Evolutionary conservation across 1,284 basidiomycete species (phyloP), one percentile per base, ranked within the genome.

Genomic region (Moesziomyces parantarcticus): DNA sequence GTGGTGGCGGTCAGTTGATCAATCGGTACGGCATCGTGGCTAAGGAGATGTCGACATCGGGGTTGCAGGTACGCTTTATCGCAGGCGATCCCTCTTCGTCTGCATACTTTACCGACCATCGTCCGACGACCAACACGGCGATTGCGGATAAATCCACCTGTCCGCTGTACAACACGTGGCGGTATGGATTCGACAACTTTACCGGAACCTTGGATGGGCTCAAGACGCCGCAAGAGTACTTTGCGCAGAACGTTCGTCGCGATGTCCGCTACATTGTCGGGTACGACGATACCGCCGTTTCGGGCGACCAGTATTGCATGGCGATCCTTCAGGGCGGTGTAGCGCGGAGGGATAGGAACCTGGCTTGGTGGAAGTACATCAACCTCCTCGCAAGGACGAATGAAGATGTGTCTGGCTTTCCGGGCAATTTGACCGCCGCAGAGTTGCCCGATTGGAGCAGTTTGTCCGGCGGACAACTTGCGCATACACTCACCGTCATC

Each of bases 361-460:
- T 83, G 29, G 66, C 63, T 26, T 83, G 80, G 77, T 83, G 80
- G 79, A 73, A 76, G 58, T 82, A 82, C 66, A 69, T 82, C 51
- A 81, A 82, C 54, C 58, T 58, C 36, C 62, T 83, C 4, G 79
- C 78, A 2, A 20, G 74, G 0, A 82, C 79, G 4, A 48, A 50
- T 20, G 78, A 79, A 42, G 75, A 79, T 43, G 71, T 80, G 0
- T 46, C 36, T 2, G 77, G 74, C 11, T 73, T 83, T 23, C 80
- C 80, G 2, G 77, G 78, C 13, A 75, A 74, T 18, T 41, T 73
- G 18, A 50, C 56, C 10, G 52, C 42, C 18, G 47, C 21, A 3
- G 41, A 58, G 3, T 22, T 83, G 44, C 78, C 80, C 0, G 76
- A 83, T 63, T 83, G 82, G 82, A 73, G 69, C 48, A 46, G 58